Conservation (phyloP, 2,329 filamentous ascomycete species). For the Dactylellina parvicollis region DNA sequence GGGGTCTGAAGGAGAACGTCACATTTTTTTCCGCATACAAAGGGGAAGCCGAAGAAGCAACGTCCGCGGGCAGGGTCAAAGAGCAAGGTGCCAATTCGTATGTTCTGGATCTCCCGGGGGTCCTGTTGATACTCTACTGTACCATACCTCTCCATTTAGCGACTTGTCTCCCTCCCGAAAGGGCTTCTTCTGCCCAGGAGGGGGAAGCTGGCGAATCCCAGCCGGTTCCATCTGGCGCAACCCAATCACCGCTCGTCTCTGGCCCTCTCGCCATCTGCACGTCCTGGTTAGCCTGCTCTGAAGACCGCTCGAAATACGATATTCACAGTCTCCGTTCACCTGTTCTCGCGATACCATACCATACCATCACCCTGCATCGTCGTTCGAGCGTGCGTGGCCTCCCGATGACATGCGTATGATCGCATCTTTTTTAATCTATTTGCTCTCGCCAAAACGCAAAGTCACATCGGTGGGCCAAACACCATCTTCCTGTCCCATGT, state of each 20-base stretch:
- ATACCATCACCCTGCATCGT: slow-evolving; percentile 16
- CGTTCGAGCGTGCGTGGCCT: slow-evolving; percentile 20
- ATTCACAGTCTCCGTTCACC: not conserved
- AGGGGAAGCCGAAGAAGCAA: slow-evolving; percentile 47
- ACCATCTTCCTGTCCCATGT: slow-evolving; percentile 20
- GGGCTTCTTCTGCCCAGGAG: slow-evolving; percentile 2
- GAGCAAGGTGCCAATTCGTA: slow-evolving; percentile 18
- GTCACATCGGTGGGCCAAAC: slow-evolving; percentile 16
- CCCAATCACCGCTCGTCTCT: slow-evolving; percentile 44
- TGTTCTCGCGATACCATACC: slow-evolving; percentile 14
- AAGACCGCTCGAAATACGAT: slow-evolving; percentile 28
- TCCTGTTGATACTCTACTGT: no score
- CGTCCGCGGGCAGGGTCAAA: slow-evolving; percentile 11
- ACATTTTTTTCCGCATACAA: slow-evolving; percentile 35
- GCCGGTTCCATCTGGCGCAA: slow-evolving; percentile 41
- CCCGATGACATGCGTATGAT: slow-evolving; percentile 51
- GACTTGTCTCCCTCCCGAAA: slow-evolving; percentile 22
- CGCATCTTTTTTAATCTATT: slow-evolving; percentile 33
- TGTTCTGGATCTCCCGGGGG: no score
- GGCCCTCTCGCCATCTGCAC: slow-evolving; percentile 36
- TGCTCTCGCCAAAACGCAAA: slow-evolving; percentile 28
- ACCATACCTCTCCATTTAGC: slow-evolving; percentile 51
- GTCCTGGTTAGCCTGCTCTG: slow-evolving; percentile 36
- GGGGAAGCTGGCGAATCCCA: not conserved
- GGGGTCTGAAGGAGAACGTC: slow-evolving; percentile 27